Evolutionary conservation across 306 rosid species (phyloP), one percentile per base, ranked within the genome.

Genomic region (Dryas drummondii): DNA sequence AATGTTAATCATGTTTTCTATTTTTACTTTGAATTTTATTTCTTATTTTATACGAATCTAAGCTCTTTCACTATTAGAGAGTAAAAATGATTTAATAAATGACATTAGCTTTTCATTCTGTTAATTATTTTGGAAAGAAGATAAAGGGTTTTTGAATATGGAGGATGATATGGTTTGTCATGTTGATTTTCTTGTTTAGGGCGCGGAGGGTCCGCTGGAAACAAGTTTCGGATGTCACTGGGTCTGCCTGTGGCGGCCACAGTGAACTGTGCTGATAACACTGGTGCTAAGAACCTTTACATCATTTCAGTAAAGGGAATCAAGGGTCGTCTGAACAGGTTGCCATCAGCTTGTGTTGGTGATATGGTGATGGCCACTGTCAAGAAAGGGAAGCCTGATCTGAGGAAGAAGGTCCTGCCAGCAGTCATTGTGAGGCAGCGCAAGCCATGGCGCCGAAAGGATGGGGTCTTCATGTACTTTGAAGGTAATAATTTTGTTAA

Each of bases 391-490:
- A 88, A 87, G 83, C 96, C 90, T 65, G 89, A 87, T 55, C 85
- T 88, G 40, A 87, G 90, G 81, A 88, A 85, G 86, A 91, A 91
- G 86, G 93, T 87, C 41, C 77, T 88, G 76, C 91, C 92, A 4
- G 92, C 91, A 26, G 89, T 89, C 51, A 82, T 82, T 14, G 90
- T 87, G 40, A 86, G 93, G 77, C 91, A 86, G 81, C 86, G 86
- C 75, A 88, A 88, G 82, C 93, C 91, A 0, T 89, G 89, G 89
- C 63, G 93, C 61, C 72, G 96, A 86, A 92, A 90, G 91, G 93
- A 90, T 41, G 88, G 89, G 3, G 89, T 86, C 56, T 89, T 56
- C 83, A 89, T 86, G 86, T 89, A 84, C 78, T 87, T 91, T 48
- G 91, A 87, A 84, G 96, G 91, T 91, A 12, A 10, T 68, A 46